Percentiles rank a stretch among this genome's conserved stretches.
Conservation (phyloP, 371 early-diverging fungal genomes). For the Capillidium rhysosporum region DNA sequence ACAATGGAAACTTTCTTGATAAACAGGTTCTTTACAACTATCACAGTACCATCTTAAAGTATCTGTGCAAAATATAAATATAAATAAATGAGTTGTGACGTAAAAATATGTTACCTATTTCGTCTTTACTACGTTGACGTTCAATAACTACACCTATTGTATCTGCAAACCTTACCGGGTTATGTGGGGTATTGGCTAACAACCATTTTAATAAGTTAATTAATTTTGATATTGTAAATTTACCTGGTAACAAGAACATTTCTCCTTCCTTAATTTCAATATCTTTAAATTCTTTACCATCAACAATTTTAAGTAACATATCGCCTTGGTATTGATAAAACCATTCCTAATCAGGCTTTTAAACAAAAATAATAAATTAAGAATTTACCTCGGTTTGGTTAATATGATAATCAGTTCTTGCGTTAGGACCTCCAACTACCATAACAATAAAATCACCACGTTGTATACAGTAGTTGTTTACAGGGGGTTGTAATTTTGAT, state of each 20-base stretch:
- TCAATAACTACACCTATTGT: slow-evolving; percentile 93
- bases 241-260: slow-evolving; percentile 85
- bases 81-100: neutral
- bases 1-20: slow-evolving; percentile 78
- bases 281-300: slow-evolving; percentile 56
- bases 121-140: slow-evolving; percentile 49
- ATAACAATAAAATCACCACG: slow-evolving; percentile 74
- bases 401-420: slow-evolving; percentile 83
- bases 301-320: slow-evolving; percentile 70
- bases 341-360: slow-evolving; percentile 52
- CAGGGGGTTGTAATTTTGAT: slow-evolving; percentile 77
- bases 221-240: neutral
- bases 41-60: slow-evolving; percentile 87
- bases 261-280: slow-evolving; percentile 74
- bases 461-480: slow-evolving; percentile 77
- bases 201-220: slow-evolving; percentile 1
- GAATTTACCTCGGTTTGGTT: slow-evolving; percentile 72
- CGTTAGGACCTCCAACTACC: slow-evolving; percentile 71
- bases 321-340: slow-evolving; percentile 88
- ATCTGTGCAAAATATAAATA: slow-evolving; percentile 32
- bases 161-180: slow-evolving; percentile 75
- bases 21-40: slow-evolving; percentile 55
- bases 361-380: neutral
- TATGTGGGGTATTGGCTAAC: slow-evolving; percentile 72
- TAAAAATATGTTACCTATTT: slow-evolving; percentile 32